Base-by-base conservation (phyloP, 192 early-diverging fungal genomes). In the Coemansia sp. region DNA sequence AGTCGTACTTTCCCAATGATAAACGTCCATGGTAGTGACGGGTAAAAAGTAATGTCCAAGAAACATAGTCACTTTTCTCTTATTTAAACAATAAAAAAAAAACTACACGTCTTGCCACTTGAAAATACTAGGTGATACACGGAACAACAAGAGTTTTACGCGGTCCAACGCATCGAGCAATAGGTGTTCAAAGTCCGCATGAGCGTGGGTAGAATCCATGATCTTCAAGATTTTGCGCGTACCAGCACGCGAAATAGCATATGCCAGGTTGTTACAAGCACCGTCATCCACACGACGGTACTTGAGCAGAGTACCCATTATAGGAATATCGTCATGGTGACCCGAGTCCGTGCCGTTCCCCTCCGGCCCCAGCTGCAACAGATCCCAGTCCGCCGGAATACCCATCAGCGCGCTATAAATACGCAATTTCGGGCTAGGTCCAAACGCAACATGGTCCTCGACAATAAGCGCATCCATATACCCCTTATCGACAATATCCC, bases 251-350 rank as follows among this genome's bases (percentile, higher is more conserved):
- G 79, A 82, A 34, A 82, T 76, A 5, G 71, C 79, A 44, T 82
- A 82, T 1, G 79, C 79, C 64, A 82, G 67, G 65, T 73, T 82
- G 39, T 82, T 76, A 68, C 79, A 82, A 0, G 79, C 63, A 35
- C 79, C 79, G 44, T 76, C 79, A 13, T 82, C 79, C n/a, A 82
- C 79, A 2, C 79, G 73, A 59, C 74, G 79, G 22, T 74, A 82
- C 10, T 52, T 58, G 0, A 82, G 74, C 22, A 38, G 62, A 1
- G 70, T 29, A 22, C 70, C 64, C 41, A 62, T 64, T 50, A 81
- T 75, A 32, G 63, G 70, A 9, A 82, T 68, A 43, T 70, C 74
- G 27, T 82, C 79, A 47, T 82, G 79, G 44, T 52, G 74, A 11
- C 79, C 79, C 32, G 79, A 76, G 65, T 82, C 79, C 2, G 79